phyloP scores from a whole-genome alignment of 2,329 filamentous ascomycete genomes.

The Ascochyta clinopodiicola region DNA sequence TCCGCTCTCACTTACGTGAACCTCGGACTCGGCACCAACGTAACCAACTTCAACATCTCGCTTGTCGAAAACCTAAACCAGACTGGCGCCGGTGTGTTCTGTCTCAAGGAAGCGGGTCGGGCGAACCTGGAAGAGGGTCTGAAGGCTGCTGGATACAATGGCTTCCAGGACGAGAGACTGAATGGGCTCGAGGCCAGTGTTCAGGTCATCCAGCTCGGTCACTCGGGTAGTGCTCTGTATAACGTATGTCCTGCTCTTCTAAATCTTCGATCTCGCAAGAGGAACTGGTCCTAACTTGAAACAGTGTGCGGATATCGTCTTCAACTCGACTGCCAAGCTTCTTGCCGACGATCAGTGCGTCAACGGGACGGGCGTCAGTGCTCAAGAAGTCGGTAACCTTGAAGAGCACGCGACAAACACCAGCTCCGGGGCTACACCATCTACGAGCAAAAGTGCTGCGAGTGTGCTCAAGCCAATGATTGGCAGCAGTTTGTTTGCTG shows the following conservation, averaged over 20 bases:
- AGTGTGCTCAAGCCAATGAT: slow-evolving; percentile 21
- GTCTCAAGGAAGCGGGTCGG: slow-evolving; percentile 48
- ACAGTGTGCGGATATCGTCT: slow-evolving; percentile 55
- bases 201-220: slow-evolving; percentile 54
- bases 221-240: slow-evolving; percentile 52
- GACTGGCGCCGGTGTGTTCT: slow-evolving; percentile 57
- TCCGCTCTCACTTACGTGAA: slow-evolving; percentile 57
- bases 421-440: background rate
- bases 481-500: slow-evolving; percentile 28
- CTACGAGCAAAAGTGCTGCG: slow-evolving; percentile 23
- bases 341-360: slow-evolving; percentile 47
- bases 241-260: slow-evolving; percentile 41
- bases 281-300: slow-evolving; percentile 8
- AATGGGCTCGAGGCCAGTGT: slow-evolving; percentile 53
- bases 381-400: slow-evolving; percentile 36
- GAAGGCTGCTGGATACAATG: slow-evolving; percentile 32
- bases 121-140: slow-evolving; percentile 32
- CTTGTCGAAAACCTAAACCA: slow-evolving; percentile 56
- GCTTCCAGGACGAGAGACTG: slow-evolving; percentile 23
- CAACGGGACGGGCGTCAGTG: slow-evolving; percentile 51
- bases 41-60: slow-evolving; percentile 55
- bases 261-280: background rate
- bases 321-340: slow-evolving; percentile 48
- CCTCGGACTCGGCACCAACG: slow-evolving; percentile 51
- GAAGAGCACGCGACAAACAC: slow-evolving; percentile 7